These are phyloP conservation scores for Sphaceloma murrayae DNA, from an alignment of 2,329 filamentous ascomycete species.

Conservation along the genomic window DNA sequence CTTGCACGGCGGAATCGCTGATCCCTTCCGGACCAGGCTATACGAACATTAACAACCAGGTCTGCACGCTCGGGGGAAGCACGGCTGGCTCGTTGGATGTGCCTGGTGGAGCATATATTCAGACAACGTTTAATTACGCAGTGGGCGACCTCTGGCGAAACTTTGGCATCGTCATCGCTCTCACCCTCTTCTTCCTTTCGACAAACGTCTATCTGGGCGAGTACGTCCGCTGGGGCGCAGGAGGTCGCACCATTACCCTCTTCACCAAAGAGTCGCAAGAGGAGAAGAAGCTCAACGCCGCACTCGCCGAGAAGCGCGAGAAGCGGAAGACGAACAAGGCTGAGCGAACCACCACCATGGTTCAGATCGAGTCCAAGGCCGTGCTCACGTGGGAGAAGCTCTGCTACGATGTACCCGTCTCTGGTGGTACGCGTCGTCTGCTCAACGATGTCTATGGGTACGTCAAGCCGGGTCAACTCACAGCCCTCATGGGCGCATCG, in stretches of 20 bases:
- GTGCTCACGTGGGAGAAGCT: conserved; percentile 47
- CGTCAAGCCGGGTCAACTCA: conserved; percentile 41
- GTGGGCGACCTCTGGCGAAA: conserved; percentile 68
- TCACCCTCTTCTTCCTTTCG: conserved; percentile 66
- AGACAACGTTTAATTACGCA: conserved; percentile 56
- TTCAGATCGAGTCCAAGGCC: conserved; percentile 46
- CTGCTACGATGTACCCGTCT: conserved; percentile 42
- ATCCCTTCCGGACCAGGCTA: conserved; percentile 65
- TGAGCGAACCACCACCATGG: conserved; percentile 48
- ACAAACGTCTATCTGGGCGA: conserved; percentile 73
- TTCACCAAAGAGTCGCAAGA: conserved; percentile 63
- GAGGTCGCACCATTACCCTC: conserved; percentile 69
- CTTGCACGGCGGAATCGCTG: conserved; percentile 57
- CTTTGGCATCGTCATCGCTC: conserved; percentile 66
- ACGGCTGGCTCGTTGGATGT: conserved; percentile 54
- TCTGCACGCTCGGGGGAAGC: conserved; percentile 70
- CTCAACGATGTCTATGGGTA: conserved; percentile 41
- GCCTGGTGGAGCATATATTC: conserved; percentile 59
- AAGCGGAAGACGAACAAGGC: conserved; percentile 39
- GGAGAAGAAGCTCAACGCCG: conserved; percentile 54
- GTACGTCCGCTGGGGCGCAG: conserved; percentile 65
- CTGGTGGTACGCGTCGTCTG: conserved; percentile 37
- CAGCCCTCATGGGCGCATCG: conserved; percentile 44
- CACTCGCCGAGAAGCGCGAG: conserved; percentile 51
- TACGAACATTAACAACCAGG: conserved; percentile 60